Evolutionary conservation across 1,284 basidiomycete genomes (phyloP), one percentile per base, ranked within the genome.

Genomic region (Bjerkandera adusta): DNA sequence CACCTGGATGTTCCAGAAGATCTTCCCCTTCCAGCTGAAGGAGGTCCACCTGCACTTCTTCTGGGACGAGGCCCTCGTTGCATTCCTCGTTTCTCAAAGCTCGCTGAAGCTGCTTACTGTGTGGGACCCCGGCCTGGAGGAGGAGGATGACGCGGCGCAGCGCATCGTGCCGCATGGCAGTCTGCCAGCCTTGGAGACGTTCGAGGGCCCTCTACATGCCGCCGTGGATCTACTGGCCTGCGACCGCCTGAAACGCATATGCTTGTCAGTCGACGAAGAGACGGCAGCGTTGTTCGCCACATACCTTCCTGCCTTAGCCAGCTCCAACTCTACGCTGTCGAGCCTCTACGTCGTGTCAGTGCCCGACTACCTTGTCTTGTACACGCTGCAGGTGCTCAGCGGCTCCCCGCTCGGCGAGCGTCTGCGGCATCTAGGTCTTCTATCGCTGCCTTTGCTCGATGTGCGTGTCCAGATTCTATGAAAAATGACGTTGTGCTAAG

Each of bases 171-270:
- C 36, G 7, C 44, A 53, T 3, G 51, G 34, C 15, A 50, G 48
- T 36, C 54, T 67, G 3, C 57, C 55, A 6, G 24, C 51, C 12
- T 54, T 68, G 18, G 45, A 55, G 35, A 43, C 45, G 7, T 60
- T 58, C 48, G 57, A 57, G 27, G 66, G 60, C 5, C 59, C 66
- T 7, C 38, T 63, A 33, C 51, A 59, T 21, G 55, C 63, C 18
- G 60, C 57, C 15, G 42, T 53, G 18, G 59, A 62, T 46, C 55
- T 68, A 6, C 48, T 59, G 7, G 43, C 42, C 16, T 57, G 56
- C 33, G 62, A 62, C 13, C 55, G 66, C 32, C 61, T 54, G 32
- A 62, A 60, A 32, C 26, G n/a, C n/a, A n/a, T 68, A n/a, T 63
- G 62, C 46, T 49, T 63, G 13, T 36, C 29, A 7, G 30, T 59